Conservation (phyloP, 2,329 filamentous ascomycete genomes). For the Truncatella angustata region DNA sequence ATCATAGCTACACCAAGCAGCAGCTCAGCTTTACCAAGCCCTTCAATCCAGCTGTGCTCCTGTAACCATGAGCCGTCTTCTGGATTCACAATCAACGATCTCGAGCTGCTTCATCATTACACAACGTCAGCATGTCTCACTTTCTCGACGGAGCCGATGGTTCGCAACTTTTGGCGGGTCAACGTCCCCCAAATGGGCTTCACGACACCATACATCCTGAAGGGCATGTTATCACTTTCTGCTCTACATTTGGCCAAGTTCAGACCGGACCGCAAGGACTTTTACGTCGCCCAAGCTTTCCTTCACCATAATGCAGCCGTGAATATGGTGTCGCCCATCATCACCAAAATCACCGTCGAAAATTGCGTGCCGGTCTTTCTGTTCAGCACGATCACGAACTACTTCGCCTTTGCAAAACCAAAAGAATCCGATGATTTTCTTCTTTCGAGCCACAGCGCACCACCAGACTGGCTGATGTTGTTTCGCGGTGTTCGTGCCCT, state of each 20-base stretch:
- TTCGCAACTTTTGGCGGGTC: constrained; percentile 35
- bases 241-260: constrained; percentile 35
- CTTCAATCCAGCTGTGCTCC: neutral
- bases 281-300: neutral
- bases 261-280: constrained; percentile 5
- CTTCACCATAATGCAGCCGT: constrained; percentile 1
- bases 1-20: neutral
- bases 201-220: constrained; percentile 33
- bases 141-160: constrained; percentile 27
- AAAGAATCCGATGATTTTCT: neutral
- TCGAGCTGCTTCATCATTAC: constrained; percentile 41
- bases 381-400: neutral
- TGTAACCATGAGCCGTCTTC: neutral
- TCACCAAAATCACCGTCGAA: neutral
- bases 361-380: constrained; percentile 1
- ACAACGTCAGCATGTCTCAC: constrained; percentile 35
- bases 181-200: constrained; percentile 37
- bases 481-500: constrained; percentile 1
- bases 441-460: neutral
- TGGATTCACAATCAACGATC: constrained; percentile 18
- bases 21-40: neutral
- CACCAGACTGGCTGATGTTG: neutral
- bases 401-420: constrained; percentile 2
- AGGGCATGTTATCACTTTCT: constrained; percentile 34
- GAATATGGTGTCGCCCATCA: neutral